Conservation (phyloP, 108 stramenopile species). For the Chaetoceros tenuissimus region DNA sequence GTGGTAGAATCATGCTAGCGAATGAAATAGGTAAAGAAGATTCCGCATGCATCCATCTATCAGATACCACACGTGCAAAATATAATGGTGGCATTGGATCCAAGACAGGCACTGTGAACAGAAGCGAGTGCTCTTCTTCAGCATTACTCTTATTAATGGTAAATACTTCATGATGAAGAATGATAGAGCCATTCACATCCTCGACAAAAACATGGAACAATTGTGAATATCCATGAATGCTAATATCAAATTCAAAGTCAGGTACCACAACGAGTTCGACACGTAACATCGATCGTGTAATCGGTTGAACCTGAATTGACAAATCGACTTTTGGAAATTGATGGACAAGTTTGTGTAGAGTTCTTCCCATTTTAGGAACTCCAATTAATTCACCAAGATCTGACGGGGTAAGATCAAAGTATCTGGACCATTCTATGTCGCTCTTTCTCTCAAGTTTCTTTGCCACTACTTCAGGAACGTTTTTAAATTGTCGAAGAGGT, state of each 20-base stretch:
- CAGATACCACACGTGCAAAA: slow-evolving; percentile 90
- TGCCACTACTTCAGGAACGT: slow-evolving; percentile 86
- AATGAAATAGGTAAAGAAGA: slow-evolving; percentile 91
- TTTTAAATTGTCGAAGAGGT: slow-evolving; percentile 93
- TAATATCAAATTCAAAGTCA: slow-evolving; percentile 89
- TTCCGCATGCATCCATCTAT: slow-evolving; percentile 95
- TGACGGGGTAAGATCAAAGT: slow-evolving; percentile 87
- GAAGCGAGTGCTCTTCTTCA: slow-evolving; percentile 85
- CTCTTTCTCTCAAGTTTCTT: slow-evolving; percentile 93
- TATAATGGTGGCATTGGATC: slow-evolving; percentile 97
- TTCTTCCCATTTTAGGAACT: slow-evolving; percentile 95
- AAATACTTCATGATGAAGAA: slow-evolving; percentile 94
- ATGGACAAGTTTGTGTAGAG: slow-evolving; percentile 93
- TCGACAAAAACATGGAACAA: slow-evolving; percentile 94
- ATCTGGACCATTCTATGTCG: slow-evolving; percentile 94
- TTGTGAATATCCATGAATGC: slow-evolving; percentile 87
- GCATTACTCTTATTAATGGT: slow-evolving; percentile 59
- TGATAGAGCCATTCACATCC: slow-evolving; percentile 92
- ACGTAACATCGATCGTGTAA: slow-evolving; percentile 90
- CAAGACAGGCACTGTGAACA: slow-evolving; percentile 90
- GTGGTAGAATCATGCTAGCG: slow-evolving; percentile 91
- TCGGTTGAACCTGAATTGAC: slow-evolving; percentile 91
- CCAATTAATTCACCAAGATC: slow-evolving; percentile 98
- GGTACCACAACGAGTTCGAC: slow-evolving; percentile 89
- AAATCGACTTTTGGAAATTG: slow-evolving; percentile 94